Base-by-base conservation (phyloP, 495 filamentous ascomycete genomes). In the Gamarada debralockiae region DNA sequence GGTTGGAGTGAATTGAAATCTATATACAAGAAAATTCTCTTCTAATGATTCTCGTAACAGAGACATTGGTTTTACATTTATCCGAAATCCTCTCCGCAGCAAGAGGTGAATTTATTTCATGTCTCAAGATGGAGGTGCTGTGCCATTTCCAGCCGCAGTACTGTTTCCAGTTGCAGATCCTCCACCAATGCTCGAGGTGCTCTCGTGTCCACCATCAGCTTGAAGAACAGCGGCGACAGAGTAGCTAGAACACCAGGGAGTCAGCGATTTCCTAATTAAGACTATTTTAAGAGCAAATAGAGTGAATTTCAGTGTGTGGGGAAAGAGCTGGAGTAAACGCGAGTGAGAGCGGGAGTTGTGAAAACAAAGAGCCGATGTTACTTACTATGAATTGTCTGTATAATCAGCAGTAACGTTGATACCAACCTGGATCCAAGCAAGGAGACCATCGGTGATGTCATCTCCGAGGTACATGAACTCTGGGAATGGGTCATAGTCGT, bases 401-500 rank as follows among this genome's bases (percentile, higher is more conserved):
- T 71, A 73, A 49, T 77, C 68, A 7, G 66, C 67, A 5, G 71
- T 73, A 0, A 71, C 66, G 50, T 84, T 73, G 54, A 84, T 68
- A 31, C 72, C 80, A 15, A 84, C 65, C 10, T 70, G 68, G 40
- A 83, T 73, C 75, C 77, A 84, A 2, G 67, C 77, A 9, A 83
- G 67, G 9, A 84, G 53, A 27, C 82, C 82, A 29, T 79, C 77
- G 10, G 61, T 55, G 6, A 83, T 50, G 12, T 47, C 61, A 21
- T 77, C 71, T 18, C 65, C 64, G 18, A 72, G 70, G n/a, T n/a
- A n/a, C n/a, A n/a, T n/a, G 55, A 79, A 83, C 50, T 82, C 66
- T 52, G 80, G 64, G 52, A 83, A 72, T 12, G 81, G 80, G 63
- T 84, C 79, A 49, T 77, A 76, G 48, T 69, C 67, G 34, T 72